These are phyloP conservation scores for Kurtzmaniella cleridarum DNA, from an alignment of 805 yeast species.

Conservation along the genomic window DNA sequence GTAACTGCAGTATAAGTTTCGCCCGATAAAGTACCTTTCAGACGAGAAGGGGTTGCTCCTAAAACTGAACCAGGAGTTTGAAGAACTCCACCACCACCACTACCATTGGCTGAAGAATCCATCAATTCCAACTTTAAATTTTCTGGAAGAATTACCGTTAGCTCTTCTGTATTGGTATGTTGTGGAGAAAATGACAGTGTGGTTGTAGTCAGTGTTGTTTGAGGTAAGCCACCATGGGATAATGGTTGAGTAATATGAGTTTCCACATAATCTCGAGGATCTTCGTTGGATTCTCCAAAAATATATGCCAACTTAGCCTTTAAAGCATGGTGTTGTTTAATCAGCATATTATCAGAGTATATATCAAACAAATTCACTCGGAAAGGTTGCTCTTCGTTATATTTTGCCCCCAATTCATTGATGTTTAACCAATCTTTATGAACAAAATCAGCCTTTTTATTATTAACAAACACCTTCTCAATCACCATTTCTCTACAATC, in stretches of 20 bases:
- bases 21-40: constrained; percentile 27
- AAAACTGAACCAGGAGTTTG: constrained; percentile 10
- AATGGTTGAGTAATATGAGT: no score
- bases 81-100: constrained; percentile 9
- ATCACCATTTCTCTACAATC: constrained; percentile 79
- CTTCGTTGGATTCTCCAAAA: constrained; percentile 42
- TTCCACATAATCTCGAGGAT: constrained; percentile 14
- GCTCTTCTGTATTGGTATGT: constrained; percentile 53
- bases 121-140: constrained; percentile 51
- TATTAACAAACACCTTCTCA: constrained; percentile 55
- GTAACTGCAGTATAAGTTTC: constrained; percentile 64
- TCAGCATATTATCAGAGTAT: constrained; percentile 33
- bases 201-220: not conserved
- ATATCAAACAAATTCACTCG: constrained; percentile 36
- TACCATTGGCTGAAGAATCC: constrained; percentile 24
- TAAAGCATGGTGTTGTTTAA: constrained; percentile 57
- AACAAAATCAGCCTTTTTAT: constrained; percentile 46
- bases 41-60: constrained; percentile 30
- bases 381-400: constrained; percentile 16
- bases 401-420: constrained; percentile 12
- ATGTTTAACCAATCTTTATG: constrained; percentile 46
- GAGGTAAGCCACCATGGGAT: no score
- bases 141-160: constrained; percentile 60
- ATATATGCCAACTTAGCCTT: constrained; percentile 48
- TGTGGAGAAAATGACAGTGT: no score